Conservation (phyloP, 495 filamentous ascomycete genomes). For the Hypoxylon fuscum region DNA sequence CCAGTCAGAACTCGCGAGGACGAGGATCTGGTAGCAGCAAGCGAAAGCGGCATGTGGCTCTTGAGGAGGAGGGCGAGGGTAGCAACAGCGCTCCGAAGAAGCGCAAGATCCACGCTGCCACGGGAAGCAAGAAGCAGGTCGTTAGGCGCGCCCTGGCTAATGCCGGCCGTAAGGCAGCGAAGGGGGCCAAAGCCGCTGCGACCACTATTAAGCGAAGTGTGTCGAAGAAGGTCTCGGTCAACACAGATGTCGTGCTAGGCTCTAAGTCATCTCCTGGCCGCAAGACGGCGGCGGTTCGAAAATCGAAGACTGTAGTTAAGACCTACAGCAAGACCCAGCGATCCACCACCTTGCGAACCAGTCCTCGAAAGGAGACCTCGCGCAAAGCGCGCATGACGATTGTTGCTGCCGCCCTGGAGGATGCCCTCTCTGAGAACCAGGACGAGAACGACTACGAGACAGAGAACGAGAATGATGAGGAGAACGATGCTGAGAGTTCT, state of each 20-base stretch:
- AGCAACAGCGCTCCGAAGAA: slow-evolving; percentile 49
- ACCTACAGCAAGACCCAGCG: slow-evolving; percentile 44
- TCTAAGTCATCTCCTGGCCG: slow-evolving; percentile 33
- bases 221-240: slow-evolving; percentile 50
- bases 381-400: slow-evolving; percentile 40
- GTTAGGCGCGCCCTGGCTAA: slow-evolving; percentile 38
- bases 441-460: background rate
- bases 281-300: slow-evolving; percentile 38
- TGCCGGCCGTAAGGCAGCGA: slow-evolving; percentile 40
- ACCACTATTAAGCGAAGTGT: slow-evolving; percentile 49
- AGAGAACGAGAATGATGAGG: too few species aligned
- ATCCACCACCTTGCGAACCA: slow-evolving; percentile 22
- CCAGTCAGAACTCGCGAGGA: slow-evolving; percentile 42
- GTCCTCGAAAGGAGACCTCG: slow-evolving; percentile 37
- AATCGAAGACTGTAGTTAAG: slow-evolving; percentile 40
- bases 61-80: slow-evolving; percentile 45
- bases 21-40: slow-evolving; percentile 49
- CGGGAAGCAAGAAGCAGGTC: slow-evolving; percentile 46
- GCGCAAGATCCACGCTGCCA: slow-evolving; percentile 51
- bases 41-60: slow-evolving; percentile 52
- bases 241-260: slow-evolving; percentile 41
- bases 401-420: slow-evolving; percentile 26
- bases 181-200: slow-evolving; percentile 40
- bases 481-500: too few species aligned
- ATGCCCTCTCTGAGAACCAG: slow-evolving; percentile 1